Base-by-base conservation (phyloP, 1,284 basidiomycete species). In the Chalciporus sp. region DNA sequence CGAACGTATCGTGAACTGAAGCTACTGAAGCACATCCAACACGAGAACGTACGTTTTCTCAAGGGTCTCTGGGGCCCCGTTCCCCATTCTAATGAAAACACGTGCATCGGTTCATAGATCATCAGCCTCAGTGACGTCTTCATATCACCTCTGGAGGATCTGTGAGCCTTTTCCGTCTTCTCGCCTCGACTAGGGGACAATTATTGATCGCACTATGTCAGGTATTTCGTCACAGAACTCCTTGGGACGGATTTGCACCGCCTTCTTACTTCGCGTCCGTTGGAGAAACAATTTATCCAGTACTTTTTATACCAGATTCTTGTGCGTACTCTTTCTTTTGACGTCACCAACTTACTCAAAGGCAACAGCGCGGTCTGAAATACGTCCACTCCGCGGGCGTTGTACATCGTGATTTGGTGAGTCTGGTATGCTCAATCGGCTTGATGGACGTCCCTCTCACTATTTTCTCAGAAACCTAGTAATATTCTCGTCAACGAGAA, bases 401-500 rank as follows among this genome's bases (percentile, higher is more conserved):
- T 54, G 95, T 99, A 43, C 97, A 99, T 77, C 89, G 97, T 55
- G 97, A 99, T 76, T 81, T 98, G 58, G 90, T 90, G 60, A 58
- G 86, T 74, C 44, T 14, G 41, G 28, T 23, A 53, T 46, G 19
- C 47, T 42, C n/a, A 20, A 47, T 51, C 29, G 37, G 19, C 35
- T 42, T 33, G 23, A 16, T 29, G 2, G 28, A 7, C 17, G 33
- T 19, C 19, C 45, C 20, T 47, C 31, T 49, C 16, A 37, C 48
- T 23, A 19, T 37, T 42, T 37, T 2, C 42, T 54, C 65, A 93
- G 88, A 99, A 99, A 89, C 96, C 96, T 8, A 96, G 93, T 72
- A 99, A 99, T 76, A 99, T 99, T 67, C 90, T 99, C 62, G 95
- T 99, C 65, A 99, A 99, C 71, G 96, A 99, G 77, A 99, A 99